Conservation (phyloP, 352 stramenopile genomes). For the Peronosclerospora sorghi region DNA sequence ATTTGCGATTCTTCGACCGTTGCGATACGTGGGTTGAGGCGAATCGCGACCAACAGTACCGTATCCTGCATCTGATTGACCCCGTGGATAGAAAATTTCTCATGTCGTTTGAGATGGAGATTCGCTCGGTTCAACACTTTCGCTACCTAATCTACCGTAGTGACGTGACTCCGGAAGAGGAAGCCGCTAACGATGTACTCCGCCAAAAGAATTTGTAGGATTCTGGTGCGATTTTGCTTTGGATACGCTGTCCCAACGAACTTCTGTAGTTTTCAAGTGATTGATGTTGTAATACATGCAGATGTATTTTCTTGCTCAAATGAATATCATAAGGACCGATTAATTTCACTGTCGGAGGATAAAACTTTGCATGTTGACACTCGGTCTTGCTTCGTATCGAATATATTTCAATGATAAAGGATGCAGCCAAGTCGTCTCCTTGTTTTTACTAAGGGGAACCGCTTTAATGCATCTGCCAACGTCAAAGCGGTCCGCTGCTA, state of each 20-base stretch:
- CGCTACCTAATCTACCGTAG: conserved; percentile 54
- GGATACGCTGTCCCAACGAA: no score
- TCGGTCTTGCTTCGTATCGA: neutral
- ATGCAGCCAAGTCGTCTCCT: conserved; percentile 2
- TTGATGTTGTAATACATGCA: conserved; percentile 17
- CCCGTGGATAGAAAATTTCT: conserved; percentile 50
- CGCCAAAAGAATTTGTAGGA: conserved; percentile 50
- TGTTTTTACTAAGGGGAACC: conserved; percentile 1
- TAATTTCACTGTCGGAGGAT: neutral
- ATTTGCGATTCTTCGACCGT: conserved; percentile 56
- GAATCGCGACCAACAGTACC: conserved; percentile 61
- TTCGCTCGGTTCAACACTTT: conserved; percentile 56
- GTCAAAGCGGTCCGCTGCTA: conserved; percentile 24
- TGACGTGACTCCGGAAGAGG: conserved; percentile 39
- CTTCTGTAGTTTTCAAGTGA: conserved; percentile 4
- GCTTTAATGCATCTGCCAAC: conserved; percentile 7
- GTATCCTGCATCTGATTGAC: conserved; percentile 56
- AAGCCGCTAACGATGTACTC: conserved; percentile 40
- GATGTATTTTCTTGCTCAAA: conserved; percentile 2
- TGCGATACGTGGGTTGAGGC: conserved; percentile 57
- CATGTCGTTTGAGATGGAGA: conserved; percentile 61
- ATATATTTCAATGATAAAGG: conserved; percentile 6
- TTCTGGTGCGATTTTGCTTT: conserved; percentile 3
- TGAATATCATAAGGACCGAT: conserved; percentile 15
- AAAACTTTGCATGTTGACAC: no score